Base-by-base conservation (phyloP, 176 grass and related monocot species). In the Oryza brachyantha region DNA sequence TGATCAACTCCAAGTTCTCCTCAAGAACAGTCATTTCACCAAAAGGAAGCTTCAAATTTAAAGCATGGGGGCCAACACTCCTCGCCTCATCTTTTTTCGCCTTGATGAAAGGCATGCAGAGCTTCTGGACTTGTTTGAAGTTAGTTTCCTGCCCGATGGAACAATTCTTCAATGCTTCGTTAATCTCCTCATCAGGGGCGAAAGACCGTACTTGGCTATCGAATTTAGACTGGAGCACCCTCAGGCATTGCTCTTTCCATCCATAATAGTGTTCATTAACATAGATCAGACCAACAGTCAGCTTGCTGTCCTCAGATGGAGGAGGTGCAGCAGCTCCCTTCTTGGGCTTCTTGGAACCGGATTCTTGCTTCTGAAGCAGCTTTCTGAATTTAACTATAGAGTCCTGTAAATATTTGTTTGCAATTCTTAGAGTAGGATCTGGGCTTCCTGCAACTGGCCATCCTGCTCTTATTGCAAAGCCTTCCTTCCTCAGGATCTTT, bases 41-140 rank as follows among this genome's bases (percentile, higher is more conserved):
- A 69, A 81, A 94, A 21, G 83, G 91, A 52, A 90, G 78, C 41
- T 80, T 81, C 85, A 85, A 64, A 32, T 93, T 87, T 10, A 93
- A 72, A 5, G 92, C 86, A 48, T 75, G 76, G 7, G 50, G 57
- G 36, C 89, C 89, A 63, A 95, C 73, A 40, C 74, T 75, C 57
- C 60, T 70, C 0, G 86, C 71, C 19, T 94, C 83, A 11, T 87
- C 92, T 81, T 89, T 91, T 68, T 94, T 89, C 57, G 87, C 91
- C 86, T 68, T 94, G 8, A 94, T 76, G 67, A 91, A 91, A 42
- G 88, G 92, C 92, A 87, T 91, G 83, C 92, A 94, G 8, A 84
- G 86, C 63, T 89, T 94, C 80, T 87, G 83, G 50, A 94, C 80
- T 54, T 89, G 86, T 58, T 91, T 94, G 28, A 88, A 88, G 61